phyloP scores from a whole-genome alignment of 129 eudicot species.

The Helianthus tuberosus region DNA sequence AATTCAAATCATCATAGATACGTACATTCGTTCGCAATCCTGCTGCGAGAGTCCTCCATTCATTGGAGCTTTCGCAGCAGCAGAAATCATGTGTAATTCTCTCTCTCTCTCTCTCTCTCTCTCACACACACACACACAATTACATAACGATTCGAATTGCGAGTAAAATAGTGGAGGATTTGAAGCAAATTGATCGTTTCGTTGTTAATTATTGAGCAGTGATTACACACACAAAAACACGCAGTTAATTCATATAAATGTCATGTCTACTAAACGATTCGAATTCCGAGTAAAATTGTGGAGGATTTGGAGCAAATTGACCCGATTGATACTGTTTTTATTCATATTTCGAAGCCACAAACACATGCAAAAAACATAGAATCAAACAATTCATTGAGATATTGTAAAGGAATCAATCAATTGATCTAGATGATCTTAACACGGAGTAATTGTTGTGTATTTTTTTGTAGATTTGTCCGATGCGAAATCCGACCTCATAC shows the following conservation, averaged over 20 bases:
- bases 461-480: constrained; percentile 24
- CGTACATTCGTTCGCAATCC: constrained; percentile 33
- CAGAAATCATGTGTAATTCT: constrained; percentile 24
- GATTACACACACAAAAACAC: constrained; percentile 14
- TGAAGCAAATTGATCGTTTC: not conserved
- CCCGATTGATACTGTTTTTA: not conserved
- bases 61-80: constrained; percentile 46
- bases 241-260: not conserved
- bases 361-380: not conserved
- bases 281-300: constrained; percentile 1
- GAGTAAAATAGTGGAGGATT: not conserved
- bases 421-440: not conserved
- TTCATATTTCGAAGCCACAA: not conserved
- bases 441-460: not conserved
- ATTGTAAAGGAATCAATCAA: not conserved
- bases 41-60: constrained; percentile 44
- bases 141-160: not conserved
- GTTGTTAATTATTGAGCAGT: not conserved
- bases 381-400: not conserved
- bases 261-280: not conserved
- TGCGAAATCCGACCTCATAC: not conserved
- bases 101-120: constrained; percentile 33
- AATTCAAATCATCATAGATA: constrained; percentile 35
- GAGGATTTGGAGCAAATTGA: constrained; percentile 7
- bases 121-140: not conserved